Base-by-base conservation (phyloP, 495 filamentous ascomycete genomes). In the Haplographium delicatum region DNA sequence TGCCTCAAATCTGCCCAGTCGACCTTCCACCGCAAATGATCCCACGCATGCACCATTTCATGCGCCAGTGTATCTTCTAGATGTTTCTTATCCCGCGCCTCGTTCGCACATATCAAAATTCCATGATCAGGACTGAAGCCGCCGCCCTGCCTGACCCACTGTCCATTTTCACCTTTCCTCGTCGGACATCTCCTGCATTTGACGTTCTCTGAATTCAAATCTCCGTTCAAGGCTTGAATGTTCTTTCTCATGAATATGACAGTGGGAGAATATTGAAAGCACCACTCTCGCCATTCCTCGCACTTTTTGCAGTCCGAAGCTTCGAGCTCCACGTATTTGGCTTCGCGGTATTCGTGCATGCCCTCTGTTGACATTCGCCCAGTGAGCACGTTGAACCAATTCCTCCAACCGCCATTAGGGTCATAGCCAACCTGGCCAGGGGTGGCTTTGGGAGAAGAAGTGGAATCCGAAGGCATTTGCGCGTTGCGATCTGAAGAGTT, bases 21-120 rank as follows among this genome's bases (percentile, higher is more conserved):
- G 28, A 95, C 81, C 68, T 95, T 89, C 71, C 88, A 98, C 54
- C 90, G 66, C 58, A 96, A 63, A 66, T 95, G 86, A 63, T 98
- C 93, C 72, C 88, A 97, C 7, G 90, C 91, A 71, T 98, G 93
- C 46, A 98, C 84, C 85, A 98, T 90, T 72, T 98, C 93, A 69
- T 98, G 93, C 34, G 93, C 85, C 62, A 98, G 72, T 26, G 89
- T 95, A 64, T 98, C 93, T 72, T 98, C 93, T 55, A 94, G 60
- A 60, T 94, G 86, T 1, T 80, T 74, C 39, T 79, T 72, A 59
- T 85, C 79, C 39, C 79, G 69, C 65, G 96, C 72, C 65, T 87
- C 79, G 62, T 98, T 97, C 24, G 94, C 86, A 64, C 94, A 97
- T 3, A 98, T 65, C 62, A 90, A 54, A 42, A 98, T 96, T 3